Evolutionary conservation across 129 eudicot species (phyloP), one percentile per base, ranked within the genome.

Genomic region (Sambucus nigra): DNA sequence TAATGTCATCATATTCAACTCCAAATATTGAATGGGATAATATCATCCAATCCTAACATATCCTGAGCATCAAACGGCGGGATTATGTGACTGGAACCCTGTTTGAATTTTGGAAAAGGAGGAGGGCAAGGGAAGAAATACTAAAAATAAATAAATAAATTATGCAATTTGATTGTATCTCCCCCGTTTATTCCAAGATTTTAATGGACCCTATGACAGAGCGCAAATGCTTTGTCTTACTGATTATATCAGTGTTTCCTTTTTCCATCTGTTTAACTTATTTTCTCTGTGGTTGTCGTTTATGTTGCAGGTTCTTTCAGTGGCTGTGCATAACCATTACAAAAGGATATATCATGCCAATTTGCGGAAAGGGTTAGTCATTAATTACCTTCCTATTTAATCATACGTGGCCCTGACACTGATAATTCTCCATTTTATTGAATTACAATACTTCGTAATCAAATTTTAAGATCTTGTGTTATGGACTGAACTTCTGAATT

Each of bases 261-360:
- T 5, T 20, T 41, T 40, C 16, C 32, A 35, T 15, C 65, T 61
- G 12, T 27, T 9, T 15, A 15, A 25, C 32, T 24, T 28, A 12
- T 47, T 29, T 42, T 31, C 20, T 16, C 20, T 35, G 24, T 54
- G 24, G 42, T n/a, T 23, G 22, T 21, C 53, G 19, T 39, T 51
- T 20, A 60, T 60, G 55, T 57, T 52, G 64, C 75, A 88, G 97
- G 97, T 84, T 69, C 80, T 88, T 35, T 83, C 97, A 3, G 97
- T 88, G 65, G 97, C 94, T 64, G 97, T 88, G 35, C 79, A 88
- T 70, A 88, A 88, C 73, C 97, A 88, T 58, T 88, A 88, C 76
- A 88, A 88, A 66, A 80, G 97, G 76, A 84, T 88, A 47, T 70
- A 75, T 61, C 82, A 84, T 50, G 84, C 71, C 35, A 77, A 87